Base-by-base conservation (phyloP, 2,329 filamentous ascomycete genomes). In the Aureobasidium sp. region DNA sequence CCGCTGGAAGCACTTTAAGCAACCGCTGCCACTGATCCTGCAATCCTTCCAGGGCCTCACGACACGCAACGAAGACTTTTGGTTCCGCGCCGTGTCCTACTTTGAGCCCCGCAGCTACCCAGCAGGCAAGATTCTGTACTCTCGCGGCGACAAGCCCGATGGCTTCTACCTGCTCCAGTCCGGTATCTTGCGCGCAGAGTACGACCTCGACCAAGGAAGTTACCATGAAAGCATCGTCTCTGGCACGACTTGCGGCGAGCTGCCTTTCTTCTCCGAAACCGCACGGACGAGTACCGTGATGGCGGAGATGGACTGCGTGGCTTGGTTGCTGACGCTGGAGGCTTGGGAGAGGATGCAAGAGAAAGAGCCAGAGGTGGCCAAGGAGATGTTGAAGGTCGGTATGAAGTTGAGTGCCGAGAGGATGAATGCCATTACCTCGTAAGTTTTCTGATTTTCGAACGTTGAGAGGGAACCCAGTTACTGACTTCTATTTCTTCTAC, bases 181-280 rank as follows among this genome's bases (percentile, higher is more conserved):
- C 6, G 94, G 94, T 39, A 91, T 97, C 68, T 80, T 99, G 36
- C 85, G 92, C 17, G 91, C 89, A 3, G 92, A 97, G 69, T 97
- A 99, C 72, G 84, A 93, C 65, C 82, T 96, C 36, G 91, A 94
- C 1, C 94, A 97, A 72, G 94, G 94, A 0, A 84, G 83, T 68
- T 89, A 95, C 68, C 90, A 89, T 64, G 94, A 99, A 74, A 90
- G 90, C 70, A 97, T 97, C 61, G 88, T 97, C 1, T 90, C 92
- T 0, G 94, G 94, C 17, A 94, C 94, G 1, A 97, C 94, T 0
- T 97, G 93, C 68, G 94, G 94, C 39, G 94, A 99, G 77, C 76
- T 99, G 59, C 94, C 94, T 0, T 99, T 99, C 78, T 99, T 99
- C 76, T 91, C 88, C 2, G 90, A 95, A 70, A 97, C 93, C 1